Evolutionary conservation across 768 basidiomycete species (phyloP).

Genomic region (Austroboletus eburneus): DNA sequence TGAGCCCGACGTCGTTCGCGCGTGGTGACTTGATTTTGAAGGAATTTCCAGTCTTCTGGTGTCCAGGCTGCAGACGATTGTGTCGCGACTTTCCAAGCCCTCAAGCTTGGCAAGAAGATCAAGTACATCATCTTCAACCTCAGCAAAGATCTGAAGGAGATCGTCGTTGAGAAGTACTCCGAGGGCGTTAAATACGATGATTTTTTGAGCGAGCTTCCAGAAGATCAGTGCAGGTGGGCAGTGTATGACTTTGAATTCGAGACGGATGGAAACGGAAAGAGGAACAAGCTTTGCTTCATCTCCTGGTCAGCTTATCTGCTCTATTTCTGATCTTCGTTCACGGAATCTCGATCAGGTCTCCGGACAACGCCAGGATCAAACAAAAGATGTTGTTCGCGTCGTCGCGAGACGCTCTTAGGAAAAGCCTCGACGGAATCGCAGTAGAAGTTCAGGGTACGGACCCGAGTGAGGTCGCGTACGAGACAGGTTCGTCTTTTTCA

Average conservation of each 20-base stretch:
- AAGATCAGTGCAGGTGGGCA: conserved; percentile 74
- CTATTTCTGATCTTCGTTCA: background rate
- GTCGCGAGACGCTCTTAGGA: conserved; percentile 79
- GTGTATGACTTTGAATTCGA: conserved; percentile 89
- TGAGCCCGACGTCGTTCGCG: conserved; percentile 15
- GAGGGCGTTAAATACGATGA: conserved; percentile 53
- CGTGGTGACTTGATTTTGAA: background rate
- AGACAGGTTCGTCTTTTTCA: conserved; percentile 51
- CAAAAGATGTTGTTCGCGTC: conserved; percentile 94
- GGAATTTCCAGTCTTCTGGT: conserved; percentile 25
- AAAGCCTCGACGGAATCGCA: conserved; percentile 70
- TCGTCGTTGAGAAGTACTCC: conserved; percentile 71
- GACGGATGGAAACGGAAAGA: conserved; percentile 65
- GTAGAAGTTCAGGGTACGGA: conserved; percentile 88
- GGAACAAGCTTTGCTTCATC: conserved; percentile 85
- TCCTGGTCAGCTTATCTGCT: conserved; percentile 92
- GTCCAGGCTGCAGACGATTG: conserved; percentile 55
- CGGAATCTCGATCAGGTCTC: conserved; percentile 56
- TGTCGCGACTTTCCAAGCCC: conserved; percentile 8
- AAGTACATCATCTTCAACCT: conserved; percentile 88
- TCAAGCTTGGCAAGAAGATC: conserved; percentile 44
- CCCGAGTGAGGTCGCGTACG: conserved; percentile 60
- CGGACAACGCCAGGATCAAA: conserved; percentile 81
- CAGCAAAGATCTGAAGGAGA: conserved; percentile 54
- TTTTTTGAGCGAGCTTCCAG: conserved; percentile 72